phyloP scores from a whole-genome alignment of 805 yeast species.

The Lipomyces orientalis region DNA sequence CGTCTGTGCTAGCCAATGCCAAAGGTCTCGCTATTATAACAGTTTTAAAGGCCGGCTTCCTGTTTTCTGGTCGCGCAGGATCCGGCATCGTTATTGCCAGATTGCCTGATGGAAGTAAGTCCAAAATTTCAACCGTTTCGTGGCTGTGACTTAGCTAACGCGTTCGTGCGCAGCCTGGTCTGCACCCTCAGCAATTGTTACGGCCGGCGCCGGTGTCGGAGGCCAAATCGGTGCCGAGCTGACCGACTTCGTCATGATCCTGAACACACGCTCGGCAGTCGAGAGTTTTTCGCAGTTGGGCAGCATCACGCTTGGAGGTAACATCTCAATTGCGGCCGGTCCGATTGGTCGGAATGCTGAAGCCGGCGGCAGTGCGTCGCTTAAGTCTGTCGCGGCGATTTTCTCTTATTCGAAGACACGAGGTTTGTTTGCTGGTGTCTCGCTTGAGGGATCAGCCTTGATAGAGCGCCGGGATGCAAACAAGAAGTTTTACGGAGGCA shows the following conservation, averaged over 20 bases:
- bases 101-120: conserved; percentile 75
- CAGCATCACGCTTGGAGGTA: conserved; percentile 92
- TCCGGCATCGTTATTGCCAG: conserved; percentile 95
- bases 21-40: conserved; percentile 91
- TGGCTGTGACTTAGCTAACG: conserved; percentile 6
- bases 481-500: conserved; percentile 88
- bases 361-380: conserved; percentile 93
- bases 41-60: conserved; percentile 94
- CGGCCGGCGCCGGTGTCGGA: conserved; percentile 98
- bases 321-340: conserved; percentile 94
- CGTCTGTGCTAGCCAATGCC: conserved; percentile 82
- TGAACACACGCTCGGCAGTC: conserved; percentile 86
- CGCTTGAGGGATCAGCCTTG: conserved; percentile 93
- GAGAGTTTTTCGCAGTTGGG: conserved; percentile 93
- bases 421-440: conserved; percentile 96
- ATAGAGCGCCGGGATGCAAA: conserved; percentile 98
- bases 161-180: conserved; percentile 69
- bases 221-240: conserved; percentile 96
- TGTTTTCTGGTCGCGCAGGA: conserved; percentile 96
- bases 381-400: conserved; percentile 85
- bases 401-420: conserved; percentile 94
- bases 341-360: conserved; percentile 97
- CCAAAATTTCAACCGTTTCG: neutral
- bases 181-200: conserved; percentile 92
- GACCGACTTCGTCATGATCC: conserved; percentile 93